A percentile compares a stretch with the other conserved stretches of the same genome.
Evolutionary conservation across 805 yeast genomes (phyloP).

Genomic region (Nakazawaea peltata): DNA sequence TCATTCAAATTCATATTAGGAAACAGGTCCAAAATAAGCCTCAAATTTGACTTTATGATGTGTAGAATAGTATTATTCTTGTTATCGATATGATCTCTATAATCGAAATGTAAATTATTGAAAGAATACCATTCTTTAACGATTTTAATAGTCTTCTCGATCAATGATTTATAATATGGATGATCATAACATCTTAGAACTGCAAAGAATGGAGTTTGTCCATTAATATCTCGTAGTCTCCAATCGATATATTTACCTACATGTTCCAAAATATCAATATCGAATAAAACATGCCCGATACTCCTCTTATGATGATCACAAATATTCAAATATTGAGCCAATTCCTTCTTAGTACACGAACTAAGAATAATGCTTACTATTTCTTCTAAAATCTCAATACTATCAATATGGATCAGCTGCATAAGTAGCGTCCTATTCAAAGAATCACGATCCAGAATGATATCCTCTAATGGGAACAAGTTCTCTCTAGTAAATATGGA

Average conservation of each 20-base stretch:
- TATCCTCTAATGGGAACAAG: conserved; percentile 56
- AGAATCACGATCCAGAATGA: conserved; percentile 54
- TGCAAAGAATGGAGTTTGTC: conserved; percentile 74
- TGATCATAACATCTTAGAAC: conserved; percentile 79
- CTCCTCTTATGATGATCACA: conserved; percentile 49
- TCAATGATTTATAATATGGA: conserved; percentile 49
- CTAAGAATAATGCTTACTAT: conserved; percentile 35
- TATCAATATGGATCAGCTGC: conserved; percentile 52
- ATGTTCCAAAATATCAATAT: conserved; percentile 37
- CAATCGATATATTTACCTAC: conserved; percentile 63
- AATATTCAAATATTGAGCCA: conserved; percentile 36
- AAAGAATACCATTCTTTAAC: conserved; percentile 34
- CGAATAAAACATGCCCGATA: conserved; percentile 66
- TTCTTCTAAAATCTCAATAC: conserved; percentile 34
- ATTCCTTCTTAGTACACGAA: conserved; percentile 33
- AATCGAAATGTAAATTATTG: conserved; percentile 27
- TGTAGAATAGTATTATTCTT: conserved; percentile 76
- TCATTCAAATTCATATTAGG: conserved; percentile 46
- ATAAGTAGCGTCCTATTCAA: conserved; percentile 49
- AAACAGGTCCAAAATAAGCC: conserved; percentile 28
- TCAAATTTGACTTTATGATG: conserved; percentile 46
- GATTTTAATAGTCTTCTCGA: too few relatives aligned
- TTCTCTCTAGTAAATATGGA: conserved; percentile 35
- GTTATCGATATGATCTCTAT: conserved; percentile 59
- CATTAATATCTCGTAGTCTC: conserved; percentile 53